Conservation (phyloP, 2,329 filamentous ascomycete species). For the Magnaporthiopsis incrustans region DNA sequence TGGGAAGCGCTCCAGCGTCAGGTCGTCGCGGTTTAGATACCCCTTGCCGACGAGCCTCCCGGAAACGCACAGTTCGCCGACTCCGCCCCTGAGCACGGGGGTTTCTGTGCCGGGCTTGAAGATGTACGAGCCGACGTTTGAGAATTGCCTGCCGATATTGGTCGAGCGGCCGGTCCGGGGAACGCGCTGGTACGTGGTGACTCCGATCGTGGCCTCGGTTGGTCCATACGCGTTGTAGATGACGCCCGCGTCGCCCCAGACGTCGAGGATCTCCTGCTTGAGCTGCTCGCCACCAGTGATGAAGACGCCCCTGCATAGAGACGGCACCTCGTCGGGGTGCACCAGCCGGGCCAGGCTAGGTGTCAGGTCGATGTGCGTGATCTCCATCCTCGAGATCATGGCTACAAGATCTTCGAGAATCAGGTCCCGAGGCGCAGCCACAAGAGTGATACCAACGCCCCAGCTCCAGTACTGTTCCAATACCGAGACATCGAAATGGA, state of each 20-base stretch:
- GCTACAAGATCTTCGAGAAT: constrained; percentile 75
- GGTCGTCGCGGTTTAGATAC: constrained; percentile 72
- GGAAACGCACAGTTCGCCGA: constrained; percentile 84
- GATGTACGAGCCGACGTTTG: constrained; percentile 80
- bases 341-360: constrained; percentile 76
- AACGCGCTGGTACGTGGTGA: constrained; percentile 82
- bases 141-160: constrained; percentile 81
- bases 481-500: constrained; percentile 91
- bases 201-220: constrained; percentile 87
- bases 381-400: constrained; percentile 61
- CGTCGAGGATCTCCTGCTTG: constrained; percentile 80
- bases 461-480: constrained; percentile 95
- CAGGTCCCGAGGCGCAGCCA: constrained; percentile 73
- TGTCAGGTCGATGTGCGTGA: constrained; percentile 89
- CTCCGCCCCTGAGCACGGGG: constrained; percentile 67
- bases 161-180: constrained; percentile 69
- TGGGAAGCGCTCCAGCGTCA: constrained; percentile 72
- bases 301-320: constrained; percentile 73
- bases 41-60: constrained; percentile 83
- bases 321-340: constrained; percentile 73
- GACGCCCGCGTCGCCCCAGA: constrained; percentile 70
- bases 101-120: constrained; percentile 59
- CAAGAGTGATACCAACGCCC: constrained; percentile 80
- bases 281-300: constrained; percentile 87
- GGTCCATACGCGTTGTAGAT: constrained; percentile 93